These are phyloP conservation scores for Cystofilobasidium macerans DNA, from an alignment of 768 basidiomycete genomes.

Conservation along the genomic window DNA sequence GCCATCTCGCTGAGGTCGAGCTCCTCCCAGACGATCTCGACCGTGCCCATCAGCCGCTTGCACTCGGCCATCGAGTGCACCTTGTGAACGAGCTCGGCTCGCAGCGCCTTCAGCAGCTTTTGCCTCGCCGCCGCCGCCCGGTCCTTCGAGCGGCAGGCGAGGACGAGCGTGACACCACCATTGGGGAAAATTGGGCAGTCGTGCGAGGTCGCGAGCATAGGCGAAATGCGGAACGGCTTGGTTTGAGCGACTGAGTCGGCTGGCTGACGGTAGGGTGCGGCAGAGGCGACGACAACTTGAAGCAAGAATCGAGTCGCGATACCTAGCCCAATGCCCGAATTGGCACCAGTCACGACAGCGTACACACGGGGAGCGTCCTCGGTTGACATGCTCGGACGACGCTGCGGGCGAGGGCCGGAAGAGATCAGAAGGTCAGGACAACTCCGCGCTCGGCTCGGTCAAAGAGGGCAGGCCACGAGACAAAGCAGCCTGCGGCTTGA, in stretches of 20 bases:
- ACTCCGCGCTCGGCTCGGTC: too few species aligned
- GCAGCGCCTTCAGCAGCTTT: conserved; percentile 51
- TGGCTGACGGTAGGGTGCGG: conserved; percentile 45
- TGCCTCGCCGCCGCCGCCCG: conserved; percentile 54
- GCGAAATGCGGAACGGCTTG: conserved; percentile 36
- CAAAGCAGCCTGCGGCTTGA: too few species aligned
- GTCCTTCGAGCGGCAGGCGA: conserved; percentile 63
- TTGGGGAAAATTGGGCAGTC: conserved; percentile 35
- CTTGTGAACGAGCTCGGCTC: conserved; percentile 38
- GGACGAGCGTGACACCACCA: conserved; percentile 57
- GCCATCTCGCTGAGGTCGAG: conserved; percentile 55
- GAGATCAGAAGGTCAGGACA: too few species aligned
- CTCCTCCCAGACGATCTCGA: conserved; percentile 52
- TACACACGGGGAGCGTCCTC: conserved; percentile 5
- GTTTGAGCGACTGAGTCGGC: conserved; percentile 30
- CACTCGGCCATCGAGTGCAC: conserved; percentile 43
- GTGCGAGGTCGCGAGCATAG: conserved; percentile 23
- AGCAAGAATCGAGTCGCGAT: conserved; percentile 66
- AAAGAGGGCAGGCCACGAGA: too few species aligned
- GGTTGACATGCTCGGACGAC: background rate
- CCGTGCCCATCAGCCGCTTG: conserved; percentile 48
- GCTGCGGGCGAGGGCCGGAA: too few species aligned
- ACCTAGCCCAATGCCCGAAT: conserved; percentile 71
- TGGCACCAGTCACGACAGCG: conserved; percentile 30
- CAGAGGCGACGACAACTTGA: conserved; percentile 48